phyloP scores from a whole-genome alignment of 2,329 filamentous ascomycete species.

The Claviceps fusiformis region DNA sequence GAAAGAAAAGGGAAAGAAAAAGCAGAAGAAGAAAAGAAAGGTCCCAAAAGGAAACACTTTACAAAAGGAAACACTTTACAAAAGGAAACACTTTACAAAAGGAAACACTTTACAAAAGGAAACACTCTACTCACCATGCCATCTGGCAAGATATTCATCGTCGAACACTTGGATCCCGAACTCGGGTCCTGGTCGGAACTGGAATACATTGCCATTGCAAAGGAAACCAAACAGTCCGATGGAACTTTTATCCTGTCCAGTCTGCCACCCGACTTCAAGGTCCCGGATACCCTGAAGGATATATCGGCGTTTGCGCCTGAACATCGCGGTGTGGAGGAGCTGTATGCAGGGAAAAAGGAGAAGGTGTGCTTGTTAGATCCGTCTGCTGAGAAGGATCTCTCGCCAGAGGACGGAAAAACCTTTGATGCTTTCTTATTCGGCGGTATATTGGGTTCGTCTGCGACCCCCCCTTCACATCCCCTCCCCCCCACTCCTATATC shows the following conservation, averaged over 20 bases:
- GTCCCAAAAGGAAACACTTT: too few species aligned
- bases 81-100: too few species aligned
- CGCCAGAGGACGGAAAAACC: constrained; percentile 63
- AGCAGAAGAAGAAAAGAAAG: too few species aligned
- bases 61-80: not conserved
- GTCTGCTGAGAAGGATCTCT: constrained; percentile 64
- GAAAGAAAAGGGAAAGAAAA: too few species aligned
- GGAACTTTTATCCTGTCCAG: constrained; percentile 72
- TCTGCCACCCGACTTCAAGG: constrained; percentile 53
- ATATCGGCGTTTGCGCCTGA: constrained; percentile 57
- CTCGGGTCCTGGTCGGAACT: constrained; percentile 87
- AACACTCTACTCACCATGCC: constrained; percentile 19
- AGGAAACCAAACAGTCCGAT: constrained; percentile 56
- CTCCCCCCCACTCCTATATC: not conserved
- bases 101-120: too few species aligned
- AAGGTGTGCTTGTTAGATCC: constrained; percentile 85
- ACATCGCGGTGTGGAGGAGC: constrained; percentile 64
- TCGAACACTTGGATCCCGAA: constrained; percentile 93
- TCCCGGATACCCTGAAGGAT: constrained; percentile 43
- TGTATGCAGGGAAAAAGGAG: constrained; percentile 60
- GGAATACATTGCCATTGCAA: constrained; percentile 79
- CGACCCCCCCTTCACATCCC: not conserved
- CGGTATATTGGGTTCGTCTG: constrained; percentile 68
- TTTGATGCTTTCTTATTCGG: constrained; percentile 95
- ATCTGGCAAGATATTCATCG: constrained; percentile 63